Base-by-base conservation (phyloP, 2,329 filamentous ascomycete species). In the Fusarium sp. region DNA sequence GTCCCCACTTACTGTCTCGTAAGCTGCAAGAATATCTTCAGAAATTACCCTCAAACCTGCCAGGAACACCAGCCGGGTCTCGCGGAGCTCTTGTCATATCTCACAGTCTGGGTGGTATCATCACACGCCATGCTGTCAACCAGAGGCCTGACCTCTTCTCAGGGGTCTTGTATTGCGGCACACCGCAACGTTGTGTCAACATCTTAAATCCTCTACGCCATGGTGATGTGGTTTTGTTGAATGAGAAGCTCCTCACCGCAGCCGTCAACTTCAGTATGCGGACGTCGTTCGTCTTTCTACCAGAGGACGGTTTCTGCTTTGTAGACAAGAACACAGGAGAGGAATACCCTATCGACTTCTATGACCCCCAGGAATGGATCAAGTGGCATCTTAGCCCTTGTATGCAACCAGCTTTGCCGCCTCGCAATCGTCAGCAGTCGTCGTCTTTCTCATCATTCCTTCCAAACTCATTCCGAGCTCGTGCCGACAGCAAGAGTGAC, bases 231-330 rank as follows among this genome's bases (percentile, higher is more conserved):
- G 94, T 97, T 1, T 84, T 97, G 1, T 84, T 97, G 61, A 97
- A 94, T 73, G 94, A 94, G 64, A 92, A 93, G 68, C 91, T 97
- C 1, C 84, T 98, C 17, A 97, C 94, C 1, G 94, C 95, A 0
- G 92, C 96, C 75, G 94, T 97, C 71, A 97, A 97, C 79, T 97
- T 98, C 74, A 94, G 92, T 0, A 89, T 98, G 49, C 87, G 95
- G 9, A 97, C 94, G 0, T 94, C 90, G 41, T 97, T 92, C 74
- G 88, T 90, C 13, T 88, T 97, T 10, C 84, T 98, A 1, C 95
- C 95, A 0, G 90, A 97, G 58, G 90, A 96, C 71, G 94, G 94
- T 0, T 89, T 88, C 74, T 96, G 94, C 78, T 98, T 97, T 77
- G 84, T 97, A 73, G 90, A 97, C 80, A 93, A 90, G 72, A 78